These are phyloP conservation scores for Sabuloglossum arenarium DNA, from an alignment of 495 filamentous ascomycete genomes.

Conservation along the genomic window DNA sequence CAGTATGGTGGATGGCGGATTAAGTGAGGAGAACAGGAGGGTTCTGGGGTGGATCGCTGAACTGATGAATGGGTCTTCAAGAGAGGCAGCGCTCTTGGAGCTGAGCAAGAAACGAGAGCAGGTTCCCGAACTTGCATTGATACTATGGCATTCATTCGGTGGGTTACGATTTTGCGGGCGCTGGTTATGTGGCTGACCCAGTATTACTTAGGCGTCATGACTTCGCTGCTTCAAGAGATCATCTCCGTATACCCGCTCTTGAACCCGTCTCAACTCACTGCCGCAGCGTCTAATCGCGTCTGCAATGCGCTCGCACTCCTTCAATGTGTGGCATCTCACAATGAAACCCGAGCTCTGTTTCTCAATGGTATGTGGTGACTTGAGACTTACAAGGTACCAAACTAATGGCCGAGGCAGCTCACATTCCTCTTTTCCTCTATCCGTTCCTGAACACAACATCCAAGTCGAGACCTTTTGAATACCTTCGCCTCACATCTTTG, in stretches of 20 bases:
- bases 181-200: not conserved
- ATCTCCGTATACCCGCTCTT: conserved; percentile 95
- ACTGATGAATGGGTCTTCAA: conserved; percentile 63
- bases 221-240: conserved; percentile 89
- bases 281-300: conserved; percentile 87
- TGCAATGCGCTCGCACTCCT: conserved; percentile 94
- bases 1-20: conserved; percentile 29
- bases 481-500: conserved; percentile 90
- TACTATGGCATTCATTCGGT: conserved; percentile 99
- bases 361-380: conserved; percentile 46
- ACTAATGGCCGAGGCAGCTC: conserved; percentile 36
- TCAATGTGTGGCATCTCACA: conserved; percentile 94
- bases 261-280: conserved; percentile 91
- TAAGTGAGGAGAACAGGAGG: conserved; percentile 80
- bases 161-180: conserved; percentile 15
- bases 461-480: conserved; percentile 95
- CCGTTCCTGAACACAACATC: conserved; percentile 98
- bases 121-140: conserved; percentile 86
- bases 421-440: conserved; percentile 95
- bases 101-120: conserved; percentile 98
- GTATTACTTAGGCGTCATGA: conserved; percentile 68
- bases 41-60: conserved; percentile 88
- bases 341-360: conserved; percentile 85
- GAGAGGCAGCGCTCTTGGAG: conserved; percentile 84
- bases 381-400: conserved; percentile 1